Conservation (phyloP, 129 eudicot genomes). For the Escallonia rubra region DNA sequence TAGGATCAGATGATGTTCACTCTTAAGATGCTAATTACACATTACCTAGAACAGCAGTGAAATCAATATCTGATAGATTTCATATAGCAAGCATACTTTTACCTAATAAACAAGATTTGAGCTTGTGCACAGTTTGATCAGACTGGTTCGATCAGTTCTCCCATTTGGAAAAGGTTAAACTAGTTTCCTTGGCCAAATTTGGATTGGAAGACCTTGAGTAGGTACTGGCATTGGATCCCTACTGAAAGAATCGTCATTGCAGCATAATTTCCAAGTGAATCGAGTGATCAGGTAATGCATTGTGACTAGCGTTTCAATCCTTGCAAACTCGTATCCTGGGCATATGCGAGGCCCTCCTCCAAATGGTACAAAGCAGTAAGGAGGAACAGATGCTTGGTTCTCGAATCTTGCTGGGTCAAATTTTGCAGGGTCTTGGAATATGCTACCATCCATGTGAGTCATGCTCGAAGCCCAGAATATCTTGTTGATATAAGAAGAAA, state of each 20-base stretch:
- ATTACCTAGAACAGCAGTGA: no score
- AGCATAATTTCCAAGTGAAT: slow-evolving; percentile 47
- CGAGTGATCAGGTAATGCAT: slow-evolving; percentile 45
- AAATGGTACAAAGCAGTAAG: slow-evolving; percentile 56
- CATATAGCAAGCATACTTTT: no score
- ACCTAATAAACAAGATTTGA: no score
- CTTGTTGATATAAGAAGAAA: slow-evolving; percentile 11
- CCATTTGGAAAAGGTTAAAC: not conserved
- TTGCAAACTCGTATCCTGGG: slow-evolving; percentile 74
- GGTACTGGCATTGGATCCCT: slow-evolving; percentile 63
- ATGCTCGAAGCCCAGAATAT: slow-evolving; percentile 32
- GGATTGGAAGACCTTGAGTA: slow-evolving; percentile 50
- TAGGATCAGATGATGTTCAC: no score
- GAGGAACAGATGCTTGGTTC: slow-evolving; percentile 43
- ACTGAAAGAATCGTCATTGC: slow-evolving; percentile 31
- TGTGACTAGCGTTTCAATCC: slow-evolving; percentile 52
- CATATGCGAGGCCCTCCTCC: slow-evolving; percentile 74
- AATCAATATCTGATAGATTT: no score
- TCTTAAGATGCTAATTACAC: no score
- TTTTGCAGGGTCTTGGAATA: slow-evolving; percentile 41
- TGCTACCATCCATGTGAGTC: slow-evolving; percentile 63
- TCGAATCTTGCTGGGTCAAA: slow-evolving; percentile 57
- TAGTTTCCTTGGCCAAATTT: slow-evolving; percentile 19
- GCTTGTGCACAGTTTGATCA: no score
- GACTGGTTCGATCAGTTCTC: no score